These are phyloP conservation scores for Alternaria alternata DNA, from an alignment of 2,329 filamentous ascomycete genomes.

Conservation along the genomic window DNA sequence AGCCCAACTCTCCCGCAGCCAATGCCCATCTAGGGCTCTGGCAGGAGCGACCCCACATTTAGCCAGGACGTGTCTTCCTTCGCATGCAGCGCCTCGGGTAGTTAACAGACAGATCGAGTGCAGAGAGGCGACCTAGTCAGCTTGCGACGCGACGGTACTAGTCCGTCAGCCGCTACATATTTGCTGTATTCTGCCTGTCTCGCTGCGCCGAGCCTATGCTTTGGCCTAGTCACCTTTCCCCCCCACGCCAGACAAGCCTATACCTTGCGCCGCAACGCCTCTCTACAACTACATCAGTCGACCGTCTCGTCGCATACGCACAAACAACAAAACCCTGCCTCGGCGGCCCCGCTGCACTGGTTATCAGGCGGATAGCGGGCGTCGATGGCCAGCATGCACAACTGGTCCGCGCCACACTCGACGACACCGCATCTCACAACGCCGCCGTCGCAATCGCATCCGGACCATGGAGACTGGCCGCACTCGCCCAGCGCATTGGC, in stretches of 20 bases:
- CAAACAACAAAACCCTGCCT: conserved; percentile 7
- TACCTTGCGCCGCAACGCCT: conserved; percentile 26
- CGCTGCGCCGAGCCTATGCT: conserved; percentile 21
- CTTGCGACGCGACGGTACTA: conserved; percentile 1
- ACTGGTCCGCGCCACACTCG: conserved; percentile 20
- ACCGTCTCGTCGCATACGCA: conserved; percentile 10
- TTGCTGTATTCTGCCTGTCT: conserved; percentile 19
- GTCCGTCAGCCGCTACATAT: conserved; percentile 13
- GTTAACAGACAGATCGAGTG: background rate
- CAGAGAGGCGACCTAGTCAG: background rate
- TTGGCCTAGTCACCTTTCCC: conserved; percentile 13
- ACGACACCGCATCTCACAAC: conserved; percentile 22
- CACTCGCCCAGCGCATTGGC: conserved; percentile 34
- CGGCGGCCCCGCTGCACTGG: conserved; percentile 20
- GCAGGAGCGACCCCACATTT: conserved; percentile 20
- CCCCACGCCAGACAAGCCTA: conserved; percentile 17
- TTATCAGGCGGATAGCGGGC: conserved; percentile 23
- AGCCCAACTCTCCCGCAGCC: conserved; percentile 16
- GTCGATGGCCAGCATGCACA: conserved; percentile 40
- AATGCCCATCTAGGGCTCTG: conserved; percentile 13
- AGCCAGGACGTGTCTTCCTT: conserved; percentile 14
- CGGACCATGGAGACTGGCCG: conserved; percentile 15
- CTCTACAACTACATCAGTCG: conserved; percentile 7
- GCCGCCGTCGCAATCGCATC: conserved; percentile 14
- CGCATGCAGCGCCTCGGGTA: conserved; percentile 19